Percentiles rank a stretch among this genome's conserved stretches.
Conservation (phyloP, 2,329 filamentous ascomycete genomes). For the Colletotrichum nymphaeae region DNA sequence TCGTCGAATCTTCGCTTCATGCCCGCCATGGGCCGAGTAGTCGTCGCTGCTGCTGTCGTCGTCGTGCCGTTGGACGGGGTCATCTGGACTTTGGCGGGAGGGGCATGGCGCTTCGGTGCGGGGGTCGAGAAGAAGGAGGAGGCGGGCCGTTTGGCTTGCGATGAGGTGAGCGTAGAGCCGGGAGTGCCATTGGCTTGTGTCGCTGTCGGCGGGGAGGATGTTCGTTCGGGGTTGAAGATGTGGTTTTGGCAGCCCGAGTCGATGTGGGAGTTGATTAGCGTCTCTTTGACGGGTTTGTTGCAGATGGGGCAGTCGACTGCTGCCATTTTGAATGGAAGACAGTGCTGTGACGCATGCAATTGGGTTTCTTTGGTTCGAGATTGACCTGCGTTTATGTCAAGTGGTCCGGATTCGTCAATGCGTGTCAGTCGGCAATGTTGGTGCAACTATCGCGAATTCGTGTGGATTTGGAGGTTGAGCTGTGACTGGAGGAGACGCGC, state of each 20-base stretch:
- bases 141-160: slow-evolving; percentile 62
- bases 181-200: slow-evolving; percentile 40
- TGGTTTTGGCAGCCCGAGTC: slow-evolving; percentile 83
- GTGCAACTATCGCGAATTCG: not conserved
- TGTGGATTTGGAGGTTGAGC: not conserved
- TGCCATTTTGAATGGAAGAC: slow-evolving; percentile 26
- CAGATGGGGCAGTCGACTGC: slow-evolving; percentile 85
- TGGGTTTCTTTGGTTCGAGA: not conserved
- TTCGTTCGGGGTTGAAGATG: slow-evolving; percentile 63
- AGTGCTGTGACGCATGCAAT: not conserved
- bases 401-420: not conserved
- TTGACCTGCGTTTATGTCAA: not conserved
- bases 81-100: slow-evolving; percentile 45
- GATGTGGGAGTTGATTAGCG: slow-evolving; percentile 89
- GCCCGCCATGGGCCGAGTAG: slow-evolving; percentile 46
- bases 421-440: not conserved
- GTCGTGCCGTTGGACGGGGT: slow-evolving; percentile 48
- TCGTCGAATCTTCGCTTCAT: slow-evolving; percentile 67
- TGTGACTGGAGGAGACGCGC: slow-evolving; percentile 9
- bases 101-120: slow-evolving; percentile 64
- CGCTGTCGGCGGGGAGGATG: slow-evolving; percentile 42
- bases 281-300: slow-evolving; percentile 75
- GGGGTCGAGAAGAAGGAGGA: slow-evolving; percentile 73
- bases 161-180: slow-evolving; percentile 44
- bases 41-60: slow-evolving; percentile 36